phyloP scores from a whole-genome alignment of 2,329 filamentous ascomycete genomes.

The Neocatenulostroma microsporum region DNA sequence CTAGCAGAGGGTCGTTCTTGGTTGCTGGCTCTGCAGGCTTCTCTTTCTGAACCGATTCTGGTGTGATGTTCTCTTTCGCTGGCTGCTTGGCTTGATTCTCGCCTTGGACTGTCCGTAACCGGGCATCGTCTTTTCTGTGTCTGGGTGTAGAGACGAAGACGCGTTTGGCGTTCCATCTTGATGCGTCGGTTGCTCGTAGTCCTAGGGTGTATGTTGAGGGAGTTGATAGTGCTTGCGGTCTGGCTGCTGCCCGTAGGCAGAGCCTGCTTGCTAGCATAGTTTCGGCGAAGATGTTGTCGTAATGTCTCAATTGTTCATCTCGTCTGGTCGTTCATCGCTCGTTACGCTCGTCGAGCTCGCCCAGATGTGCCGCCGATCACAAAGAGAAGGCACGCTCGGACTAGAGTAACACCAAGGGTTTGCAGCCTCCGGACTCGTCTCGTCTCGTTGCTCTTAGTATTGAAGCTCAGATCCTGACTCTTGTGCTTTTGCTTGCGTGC shows the following conservation, averaged over 20 bases:
- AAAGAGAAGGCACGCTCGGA: no score
- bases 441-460: no score
- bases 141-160: constrained; percentile 39
- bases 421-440: no score
- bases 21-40: constrained; percentile 24
- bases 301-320: no score
- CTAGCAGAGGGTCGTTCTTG: constrained; percentile 52
- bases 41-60: constrained; percentile 28
- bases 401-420: no score
- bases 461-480: no score
- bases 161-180: constrained; percentile 23
- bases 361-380: no score
- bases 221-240: constrained; percentile 11
- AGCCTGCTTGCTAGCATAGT: constrained; percentile 22
- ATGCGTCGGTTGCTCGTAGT: constrained; percentile 5
- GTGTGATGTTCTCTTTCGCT: constrained; percentile 26
- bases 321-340: no score
- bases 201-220: constrained; percentile 3
- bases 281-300: no score
- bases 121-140: constrained; percentile 36
- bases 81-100: constrained; percentile 21
- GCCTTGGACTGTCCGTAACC: constrained; percentile 20
- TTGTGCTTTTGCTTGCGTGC: no score
- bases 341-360: no score
- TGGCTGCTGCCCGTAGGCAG: constrained; percentile 17